Conservation (phyloP, 495 filamentous ascomycete genomes). For the Cercophora samala region DNA sequence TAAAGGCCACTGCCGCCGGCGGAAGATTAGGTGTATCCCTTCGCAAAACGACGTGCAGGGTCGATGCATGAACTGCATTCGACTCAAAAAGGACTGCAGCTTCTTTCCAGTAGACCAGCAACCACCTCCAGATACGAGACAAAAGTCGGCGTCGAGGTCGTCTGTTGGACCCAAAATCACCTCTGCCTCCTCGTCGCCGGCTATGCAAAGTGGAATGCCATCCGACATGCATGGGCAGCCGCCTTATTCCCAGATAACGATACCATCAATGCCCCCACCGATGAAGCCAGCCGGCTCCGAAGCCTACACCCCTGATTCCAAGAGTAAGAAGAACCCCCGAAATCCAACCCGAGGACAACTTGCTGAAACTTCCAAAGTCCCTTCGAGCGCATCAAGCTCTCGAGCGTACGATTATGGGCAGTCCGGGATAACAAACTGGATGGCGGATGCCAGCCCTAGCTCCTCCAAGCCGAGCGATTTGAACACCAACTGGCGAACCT, state of each 20-base stretch:
- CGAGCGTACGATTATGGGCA: conserved; percentile 42
- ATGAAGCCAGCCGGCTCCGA: conserved; percentile 42
- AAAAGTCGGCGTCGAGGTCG: conserved; percentile 39
- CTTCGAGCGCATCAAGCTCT: conserved; percentile 31
- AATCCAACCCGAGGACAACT: neutral
- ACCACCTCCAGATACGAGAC: conserved; percentile 48
- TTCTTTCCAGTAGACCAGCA: conserved; percentile 92
- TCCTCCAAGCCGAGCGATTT: conserved; percentile 37
- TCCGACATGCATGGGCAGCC: conserved; percentile 43
- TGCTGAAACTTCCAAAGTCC: conserved; percentile 39
- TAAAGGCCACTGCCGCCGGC: conserved; percentile 84
- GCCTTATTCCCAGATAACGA: conserved; percentile 45
- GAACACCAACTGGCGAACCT: conserved; percentile 39
- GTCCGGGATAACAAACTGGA: conserved; percentile 43
- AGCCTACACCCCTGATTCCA: conserved; percentile 36
- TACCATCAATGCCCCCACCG: conserved; percentile 49
- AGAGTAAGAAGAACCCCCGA: conserved; percentile 37
- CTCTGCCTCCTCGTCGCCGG: conserved; percentile 51
- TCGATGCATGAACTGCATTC: conserved; percentile 93
- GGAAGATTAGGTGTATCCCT: conserved; percentile 91
- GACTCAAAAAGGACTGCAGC: conserved; percentile 91
- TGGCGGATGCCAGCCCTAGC: conserved; percentile 37
- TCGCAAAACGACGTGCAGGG: conserved; percentile 73
- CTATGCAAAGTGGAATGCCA: conserved; percentile 42
- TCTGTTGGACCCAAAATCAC: conserved; percentile 39